Evolutionary conservation across 768 basidiomycete genomes (phyloP), one percentile per base, ranked within the genome.

Genomic region (Lentinula sp.): DNA sequence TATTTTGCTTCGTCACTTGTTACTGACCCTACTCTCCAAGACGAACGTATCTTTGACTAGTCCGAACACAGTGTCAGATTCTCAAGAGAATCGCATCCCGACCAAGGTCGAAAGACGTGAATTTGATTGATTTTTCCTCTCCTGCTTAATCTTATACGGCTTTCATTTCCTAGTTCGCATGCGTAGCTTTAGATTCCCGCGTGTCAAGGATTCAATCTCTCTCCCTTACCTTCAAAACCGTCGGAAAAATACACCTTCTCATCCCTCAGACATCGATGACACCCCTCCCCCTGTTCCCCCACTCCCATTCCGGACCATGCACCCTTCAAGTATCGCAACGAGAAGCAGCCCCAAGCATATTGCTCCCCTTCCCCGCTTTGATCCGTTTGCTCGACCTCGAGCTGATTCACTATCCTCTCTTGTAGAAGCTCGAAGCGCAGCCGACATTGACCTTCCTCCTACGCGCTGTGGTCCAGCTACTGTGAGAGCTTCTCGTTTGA

Each of bases 391-490:
- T 42, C 45, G 70, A 42, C 54, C 64, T 34, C 64, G 70, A 3
- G 69, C 71, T 11, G 70, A 73, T 57, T 70, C 71, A 3, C 59
- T 70, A 37, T 69, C 71, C 6, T 66, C 70, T 28, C 28, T 70
- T 34, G 48, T 65, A 16, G 65, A 65, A 39, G 21, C 37, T 31
- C 42, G 55, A 43, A 57, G 16, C 5, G 13, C n/a, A n/a, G 9
- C 42, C 5, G 43, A 37, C 5, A n/a, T 35, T 21, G 57, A 28
- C 13, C 5, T 11, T 46, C 42, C 11, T 46, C 15, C 39, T 13
- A 34, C 4, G 11, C 45, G 23, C n/a, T 21, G 45, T 35, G 7
- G 31, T 48, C 16, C 45, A 7, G 6, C 42, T 4, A 34, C 57
- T 4, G 34, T 39, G 32, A 48, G 43, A 21, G 4, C 57, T 8